Base-by-base conservation (phyloP, 805 yeast species). In the Lachancea waltii region DNA sequence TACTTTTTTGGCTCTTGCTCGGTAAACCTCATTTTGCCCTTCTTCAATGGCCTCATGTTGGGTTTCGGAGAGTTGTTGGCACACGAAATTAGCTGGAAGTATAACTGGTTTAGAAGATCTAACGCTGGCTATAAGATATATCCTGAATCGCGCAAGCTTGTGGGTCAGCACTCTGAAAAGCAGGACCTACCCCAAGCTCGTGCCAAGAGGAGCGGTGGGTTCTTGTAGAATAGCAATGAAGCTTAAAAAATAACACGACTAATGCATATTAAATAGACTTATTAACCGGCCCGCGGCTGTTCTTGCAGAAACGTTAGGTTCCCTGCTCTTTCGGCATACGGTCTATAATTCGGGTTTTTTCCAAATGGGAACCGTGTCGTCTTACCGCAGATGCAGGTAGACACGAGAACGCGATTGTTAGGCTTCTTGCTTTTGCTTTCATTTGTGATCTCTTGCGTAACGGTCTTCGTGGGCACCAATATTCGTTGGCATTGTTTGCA, bases 21-120 rank as follows among this genome's bases (percentile, higher is more conserved):
- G 2, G 77, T 90, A 45, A 90, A 90, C 50, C 62, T 90, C 48
- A 56, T 87, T 1, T 63, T 90, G 32, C 97, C 97, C 2, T 87
- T 90, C 53, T 68, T 90, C 49, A 90, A 90, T 53, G 97, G 97
- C 7, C 67, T 90, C 62, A 89, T 89, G 95, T 72, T 90, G 35
- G 97, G 97, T 0, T 86, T 90, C 58, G 97, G 97, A 2, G 97
- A 90, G 65, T 79, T 90, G 15, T 66, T 85, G 42, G 97, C 97
- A 7, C 96, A 89, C 57, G 97, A 90, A 53, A 63, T 90, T 28
- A 95, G 95, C 5, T 84, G 85, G 66, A 69, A 71, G 33, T 80
- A 75, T 63, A 79, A 85, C 31, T 83, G 92, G 84, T 56, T 56
- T 21, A 44, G 54, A 68, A 16, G 86, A 82, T 5, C 87, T 87